Evolutionary conservation across 208 protist species (phyloP).

Genomic region (Leishmania guyanensis): DNA sequence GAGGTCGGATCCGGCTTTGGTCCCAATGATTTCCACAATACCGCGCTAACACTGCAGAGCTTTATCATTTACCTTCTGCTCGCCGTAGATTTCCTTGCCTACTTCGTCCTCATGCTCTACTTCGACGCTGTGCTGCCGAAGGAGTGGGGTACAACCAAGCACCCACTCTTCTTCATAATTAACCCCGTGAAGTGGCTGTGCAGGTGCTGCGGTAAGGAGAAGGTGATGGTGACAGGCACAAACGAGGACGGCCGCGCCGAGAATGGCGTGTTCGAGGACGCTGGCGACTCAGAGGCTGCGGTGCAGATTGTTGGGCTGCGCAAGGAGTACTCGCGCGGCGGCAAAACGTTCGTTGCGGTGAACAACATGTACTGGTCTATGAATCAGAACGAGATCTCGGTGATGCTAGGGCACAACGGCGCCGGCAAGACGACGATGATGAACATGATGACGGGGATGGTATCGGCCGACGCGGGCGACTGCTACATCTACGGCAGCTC

Average conservation of each 20-base stretch:
- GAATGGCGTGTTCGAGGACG: conserved; percentile 32
- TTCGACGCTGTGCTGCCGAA: conserved; percentile 72
- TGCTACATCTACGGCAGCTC: conserved; percentile 67
- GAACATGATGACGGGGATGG: conserved; percentile 89
- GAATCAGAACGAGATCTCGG: conserved; percentile 49
- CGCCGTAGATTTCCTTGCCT: conserved; percentile 51
- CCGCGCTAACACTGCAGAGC: conserved; percentile 24
- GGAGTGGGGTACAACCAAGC: conserved; percentile 58
- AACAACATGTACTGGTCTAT: conserved; percentile 74
- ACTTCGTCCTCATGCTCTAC: conserved; percentile 71
- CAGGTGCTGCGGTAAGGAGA: conserved; percentile 21
- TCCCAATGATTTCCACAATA: conserved; percentile 23
- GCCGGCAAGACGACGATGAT: conserved; percentile 85
- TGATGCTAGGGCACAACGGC: conserved; percentile 78
- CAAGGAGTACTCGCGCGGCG: conserved; percentile 39
- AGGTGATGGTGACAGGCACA: conserved; percentile 5
- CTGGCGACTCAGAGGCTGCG: conserved; percentile 14
- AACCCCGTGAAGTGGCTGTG: conserved; percentile 35
- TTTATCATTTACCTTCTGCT: conserved; percentile 32
- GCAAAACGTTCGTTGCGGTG: conserved; percentile 71
- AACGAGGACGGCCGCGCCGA: conserved; percentile 37
- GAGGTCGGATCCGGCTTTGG: conserved; percentile 39
- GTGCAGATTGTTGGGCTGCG: conserved; percentile 36
- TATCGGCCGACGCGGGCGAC: conserved; percentile 58
- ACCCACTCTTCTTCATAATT: conserved; percentile 73